A percentile compares a stretch with the other conserved stretches of the same genome.
Conservation (phyloP, 2,329 filamentous ascomycete species). For the Amylocarpus encephaloides region DNA sequence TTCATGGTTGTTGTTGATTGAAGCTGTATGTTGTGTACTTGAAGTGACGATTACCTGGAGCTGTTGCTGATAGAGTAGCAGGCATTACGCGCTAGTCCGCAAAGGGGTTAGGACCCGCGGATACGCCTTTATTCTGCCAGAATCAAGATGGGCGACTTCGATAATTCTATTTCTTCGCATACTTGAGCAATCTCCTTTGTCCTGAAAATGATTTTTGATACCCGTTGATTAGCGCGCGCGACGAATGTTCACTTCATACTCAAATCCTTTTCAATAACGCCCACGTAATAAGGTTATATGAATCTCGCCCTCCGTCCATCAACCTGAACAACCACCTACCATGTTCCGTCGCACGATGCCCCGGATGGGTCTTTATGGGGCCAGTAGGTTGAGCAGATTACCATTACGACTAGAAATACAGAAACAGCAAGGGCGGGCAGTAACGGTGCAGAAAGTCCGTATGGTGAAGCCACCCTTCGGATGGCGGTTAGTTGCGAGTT, state of each 20-base stretch:
- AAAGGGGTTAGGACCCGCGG: neutral
- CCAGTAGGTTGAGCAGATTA: conserved; percentile 23
- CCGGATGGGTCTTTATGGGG: conserved; percentile 14
- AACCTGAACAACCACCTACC: neutral
- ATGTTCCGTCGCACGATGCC: conserved; percentile 26
- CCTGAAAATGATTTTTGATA: neutral
- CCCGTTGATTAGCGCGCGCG: neutral
- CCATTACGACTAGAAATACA: conserved; percentile 21
- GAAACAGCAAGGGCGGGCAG: conserved; percentile 15
- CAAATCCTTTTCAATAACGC: too few species aligned
- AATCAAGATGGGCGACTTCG: neutral
- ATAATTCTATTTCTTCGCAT: neutral
- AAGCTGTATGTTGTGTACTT: conserved; percentile 14
- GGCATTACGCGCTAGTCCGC: neutral
- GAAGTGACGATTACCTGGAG: conserved; percentile 15
- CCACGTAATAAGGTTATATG: too few species aligned
- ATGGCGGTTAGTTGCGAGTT: conserved; percentile 13
- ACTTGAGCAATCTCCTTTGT: neutral
- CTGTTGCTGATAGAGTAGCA: conserved; percentile 1
- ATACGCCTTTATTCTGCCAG: neutral
- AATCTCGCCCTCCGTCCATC: neutral
- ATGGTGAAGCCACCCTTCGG: conserved; percentile 17
- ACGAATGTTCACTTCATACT: neutral
- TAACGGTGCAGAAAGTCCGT: conserved; percentile 23
- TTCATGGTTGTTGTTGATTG: conserved; percentile 32